Evolutionary conservation across 2,329 filamentous ascomycete genomes (phyloP), one percentile per base, ranked within the genome.

Genomic region (Colletotrichum spaethianum): DNA sequence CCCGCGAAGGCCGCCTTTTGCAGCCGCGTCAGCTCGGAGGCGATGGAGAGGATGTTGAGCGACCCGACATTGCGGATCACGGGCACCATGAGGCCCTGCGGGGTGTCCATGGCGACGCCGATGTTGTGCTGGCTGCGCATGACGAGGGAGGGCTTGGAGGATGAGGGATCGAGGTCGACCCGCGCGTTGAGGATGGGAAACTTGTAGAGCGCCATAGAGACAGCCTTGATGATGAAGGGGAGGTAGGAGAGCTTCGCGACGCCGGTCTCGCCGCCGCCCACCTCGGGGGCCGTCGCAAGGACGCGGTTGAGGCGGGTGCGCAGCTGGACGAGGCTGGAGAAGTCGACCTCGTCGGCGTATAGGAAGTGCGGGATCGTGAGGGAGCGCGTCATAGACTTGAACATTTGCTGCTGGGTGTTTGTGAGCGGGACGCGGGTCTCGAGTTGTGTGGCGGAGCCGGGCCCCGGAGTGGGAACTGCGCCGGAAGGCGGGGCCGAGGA

Each of bases 341-440:
- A 92, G 83, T 97, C 93, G 61, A 98, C 87, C 79, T 96, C 94
- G 82, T 98, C 95, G 48, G 94, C 93, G 84, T 97, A 99, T 73
- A 98, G 90, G 83, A 99, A 98, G 83, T 98, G 96, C 0, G 96
- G 96, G 77, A 98, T 98, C 62, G 84, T 90, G 74, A 99, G 88
- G 2, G 96, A 98, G 70, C 91, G 91, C 18, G 96, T 98, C 96
- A 99, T 99, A 72, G 92, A 89, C 85, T 97, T 98, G 91, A 98
- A 98, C 96, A 99, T 99, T 79, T 94, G 93, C 46, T 90, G 88
- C 83, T 98, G 96, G 18, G 94, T 93, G 46, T 92, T 92, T 16
- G 94, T 94, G 73, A 99, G 86, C 69, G 89, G 85, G 40, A 92
- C 87, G 2, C 86, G 82, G 11, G 91, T 93, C 82, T 98, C 96